Conservation (phyloP, 768 basidiomycete species). For the Podaxis rugospora region DNA sequence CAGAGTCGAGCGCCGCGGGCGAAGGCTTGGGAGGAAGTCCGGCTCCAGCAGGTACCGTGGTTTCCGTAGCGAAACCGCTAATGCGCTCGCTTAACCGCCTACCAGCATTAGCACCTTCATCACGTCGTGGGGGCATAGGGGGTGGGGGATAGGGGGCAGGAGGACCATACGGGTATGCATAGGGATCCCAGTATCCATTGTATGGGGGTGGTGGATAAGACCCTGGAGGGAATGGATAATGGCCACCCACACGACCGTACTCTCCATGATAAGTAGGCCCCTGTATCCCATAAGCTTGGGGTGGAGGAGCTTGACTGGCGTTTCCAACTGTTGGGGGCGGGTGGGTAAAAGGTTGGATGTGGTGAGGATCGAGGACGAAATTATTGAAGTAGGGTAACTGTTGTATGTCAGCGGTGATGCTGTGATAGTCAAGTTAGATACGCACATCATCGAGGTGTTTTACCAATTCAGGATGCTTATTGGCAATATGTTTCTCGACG, state of each 20-base stretch:
- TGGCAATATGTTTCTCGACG: slow-evolving; percentile 94
- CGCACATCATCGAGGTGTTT: slow-evolving; percentile 79
- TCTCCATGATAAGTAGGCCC: slow-evolving; percentile 43
- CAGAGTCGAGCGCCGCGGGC: slow-evolving; percentile 46
- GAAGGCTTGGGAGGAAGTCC: slow-evolving; percentile 80
- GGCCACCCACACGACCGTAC: slow-evolving; percentile 26
- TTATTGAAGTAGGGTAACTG: slow-evolving; percentile 92
- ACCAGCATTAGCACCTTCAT: slow-evolving; percentile 47
- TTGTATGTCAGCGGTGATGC: slow-evolving; percentile 7
- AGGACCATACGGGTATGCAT: slow-evolving; percentile 29
- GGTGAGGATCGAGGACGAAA: slow-evolving; percentile 94
- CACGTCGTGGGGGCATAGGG: slow-evolving; percentile 43
- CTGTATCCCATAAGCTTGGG: slow-evolving; percentile 82
- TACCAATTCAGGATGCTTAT: slow-evolving; percentile 88
- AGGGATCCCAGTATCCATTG: slow-evolving; percentile 38
- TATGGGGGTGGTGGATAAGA: slow-evolving; percentile 44
- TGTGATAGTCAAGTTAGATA: background rate
- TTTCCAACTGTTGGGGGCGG: slow-evolving; percentile 67
- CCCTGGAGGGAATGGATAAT: slow-evolving; percentile 26
- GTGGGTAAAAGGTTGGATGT: slow-evolving; percentile 81
- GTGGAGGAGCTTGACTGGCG: slow-evolving; percentile 65
- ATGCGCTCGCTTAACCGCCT: slow-evolving; percentile 78
- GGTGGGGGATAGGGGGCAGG: slow-evolving; percentile 33
- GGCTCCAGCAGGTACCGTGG: slow-evolving; percentile 55
- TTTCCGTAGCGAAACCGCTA: slow-evolving; percentile 61